Percentiles rank a stretch among this genome's conserved stretches.
Evolutionary conservation across 1,284 basidiomycete species (phyloP).

Genomic region (Entoloma clypeatum): DNA sequence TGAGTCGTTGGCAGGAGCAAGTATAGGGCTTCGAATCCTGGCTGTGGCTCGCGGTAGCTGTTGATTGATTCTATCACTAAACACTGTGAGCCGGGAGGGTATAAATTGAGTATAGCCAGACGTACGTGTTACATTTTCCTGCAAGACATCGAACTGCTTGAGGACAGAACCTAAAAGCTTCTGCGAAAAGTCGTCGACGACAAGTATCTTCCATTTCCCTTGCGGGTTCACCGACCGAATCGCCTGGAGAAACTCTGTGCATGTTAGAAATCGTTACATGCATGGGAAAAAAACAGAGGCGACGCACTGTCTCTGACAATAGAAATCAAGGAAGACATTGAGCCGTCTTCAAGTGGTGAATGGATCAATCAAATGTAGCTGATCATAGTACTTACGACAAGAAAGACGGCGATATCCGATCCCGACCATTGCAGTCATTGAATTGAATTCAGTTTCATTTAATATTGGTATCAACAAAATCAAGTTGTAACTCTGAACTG

Average conservation of each 20-base stretch:
- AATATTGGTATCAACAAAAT: too few species aligned
- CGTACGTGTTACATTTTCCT: slow-evolving; percentile 92
- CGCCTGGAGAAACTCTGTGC: slow-evolving; percentile 71
- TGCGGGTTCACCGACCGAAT: slow-evolving; percentile 80
- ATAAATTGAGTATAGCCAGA: slow-evolving; percentile 19
- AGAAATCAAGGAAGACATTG: slow-evolving; percentile 54
- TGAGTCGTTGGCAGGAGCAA: slow-evolving; percentile 92
- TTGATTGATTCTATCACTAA: slow-evolving; percentile 79
- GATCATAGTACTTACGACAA: not conserved
- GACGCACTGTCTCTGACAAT: slow-evolving; percentile 51
- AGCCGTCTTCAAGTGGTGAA: too few species aligned
- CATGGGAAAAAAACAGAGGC: slow-evolving; percentile 1
- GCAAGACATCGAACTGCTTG: slow-evolving; percentile 89
- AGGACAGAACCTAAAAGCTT: slow-evolving; percentile 82
- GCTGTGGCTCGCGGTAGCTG: slow-evolving; percentile 71
- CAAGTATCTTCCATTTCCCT: slow-evolving; percentile 92
- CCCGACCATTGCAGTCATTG: too few species aligned
- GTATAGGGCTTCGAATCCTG: slow-evolving; percentile 86
- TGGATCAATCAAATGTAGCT: not conserved
- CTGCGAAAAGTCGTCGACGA: slow-evolving; percentile 92
- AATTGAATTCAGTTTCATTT: too few species aligned
- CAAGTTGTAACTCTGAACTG: not conserved
- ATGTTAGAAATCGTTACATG: slow-evolving; percentile 6
- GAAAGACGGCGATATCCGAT: too few species aligned
- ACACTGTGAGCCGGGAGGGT: slow-evolving; percentile 10